Base-by-base conservation (phyloP, 1,139 yeast species). In the Hyphopichia wangnamkhiaoensis region DNA sequence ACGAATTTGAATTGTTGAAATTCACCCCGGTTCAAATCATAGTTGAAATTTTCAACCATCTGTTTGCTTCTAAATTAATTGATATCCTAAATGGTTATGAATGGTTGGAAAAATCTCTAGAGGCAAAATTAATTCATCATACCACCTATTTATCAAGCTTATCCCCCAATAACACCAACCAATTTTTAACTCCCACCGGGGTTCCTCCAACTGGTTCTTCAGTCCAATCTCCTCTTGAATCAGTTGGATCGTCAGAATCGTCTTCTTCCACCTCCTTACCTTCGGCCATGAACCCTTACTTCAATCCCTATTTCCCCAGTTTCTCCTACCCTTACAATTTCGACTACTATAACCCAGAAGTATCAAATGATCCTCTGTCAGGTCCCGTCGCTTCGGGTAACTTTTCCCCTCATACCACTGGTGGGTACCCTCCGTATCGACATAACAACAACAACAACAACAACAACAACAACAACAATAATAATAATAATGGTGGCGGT, bases 61-160 rank as follows among this genome's bases (percentile, higher is more conserved):
- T 43, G 4, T 40, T 51, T 12, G 47, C 51, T 33, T 27, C 29
- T 18, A 42, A 39, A 17, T 39, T 61, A 12, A 39, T 56, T 18
- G 59, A 56, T 7, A 44, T 39, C 2, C 45, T 63, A 34, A 52
- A 63, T 41, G 68, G 68, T 1, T 57, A 52, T 41, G 55, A 56
- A 33, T 63, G 63, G 65, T 33, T 38, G 5, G 50, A 47, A 5
- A 47, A 45, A 28, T 45, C 44, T 4, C 41, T 63, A 34, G 59
- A 57, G 15, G 65, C 50, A 15, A 40, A 40, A 26, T 31, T 47
- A 19, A 30, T 45, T 36, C 24, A 37, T 16, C 26, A 21, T 7
- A 21, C 7, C 9, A 21, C 10, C 10, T 21, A 21, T 21, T 21
- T 21, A 21, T 21, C 24, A 21, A 21, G 9, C 24, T 7, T 10